Conservation (phyloP, 108 stramenopile genomes). For the Cyclotella cryptica region DNA sequence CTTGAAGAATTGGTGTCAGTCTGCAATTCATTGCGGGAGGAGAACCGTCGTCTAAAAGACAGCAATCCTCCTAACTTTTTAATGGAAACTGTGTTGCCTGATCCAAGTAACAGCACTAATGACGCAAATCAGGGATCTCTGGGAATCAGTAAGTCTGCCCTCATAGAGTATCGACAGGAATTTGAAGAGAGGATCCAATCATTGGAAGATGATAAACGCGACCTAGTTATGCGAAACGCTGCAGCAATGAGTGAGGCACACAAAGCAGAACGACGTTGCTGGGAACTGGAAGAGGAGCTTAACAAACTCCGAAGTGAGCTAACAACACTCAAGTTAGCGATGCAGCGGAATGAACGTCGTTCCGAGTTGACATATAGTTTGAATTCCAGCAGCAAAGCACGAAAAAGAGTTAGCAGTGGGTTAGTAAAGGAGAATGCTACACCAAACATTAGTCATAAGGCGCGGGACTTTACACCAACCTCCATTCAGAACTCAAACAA, state of each 20-base stretch:
- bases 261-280: slow-evolving; percentile 77
- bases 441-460: slow-evolving; percentile 32
- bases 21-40: slow-evolving; percentile 72
- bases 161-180: slow-evolving; percentile 70
- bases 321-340: slow-evolving; percentile 66
- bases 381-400: slow-evolving; percentile 33
- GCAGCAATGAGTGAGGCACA: slow-evolving; percentile 75
- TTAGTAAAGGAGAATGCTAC: slow-evolving; percentile 39
- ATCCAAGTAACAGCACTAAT: neutral
- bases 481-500: neutral
- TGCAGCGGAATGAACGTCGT: slow-evolving; percentile 59
- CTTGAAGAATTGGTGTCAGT: slow-evolving; percentile 78
- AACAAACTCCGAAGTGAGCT: slow-evolving; percentile 65
- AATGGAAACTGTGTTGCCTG: neutral
- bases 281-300: slow-evolving; percentile 79
- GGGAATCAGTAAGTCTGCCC: slow-evolving; percentile 52
- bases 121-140: slow-evolving; percentile 14
- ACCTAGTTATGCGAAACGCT: slow-evolving; percentile 84
- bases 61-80: slow-evolving; percentile 22
- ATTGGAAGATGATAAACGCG: slow-evolving; percentile 82
- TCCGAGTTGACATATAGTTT: slow-evolving; percentile 29
- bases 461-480: slow-evolving; percentile 34
- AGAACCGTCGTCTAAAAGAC: slow-evolving; percentile 71
- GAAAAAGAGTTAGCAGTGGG: neutral
- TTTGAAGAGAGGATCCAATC: slow-evolving; percentile 77